Base-by-base conservation (phyloP, 495 filamentous ascomycete species). In the Tirmania nivea region DNA sequence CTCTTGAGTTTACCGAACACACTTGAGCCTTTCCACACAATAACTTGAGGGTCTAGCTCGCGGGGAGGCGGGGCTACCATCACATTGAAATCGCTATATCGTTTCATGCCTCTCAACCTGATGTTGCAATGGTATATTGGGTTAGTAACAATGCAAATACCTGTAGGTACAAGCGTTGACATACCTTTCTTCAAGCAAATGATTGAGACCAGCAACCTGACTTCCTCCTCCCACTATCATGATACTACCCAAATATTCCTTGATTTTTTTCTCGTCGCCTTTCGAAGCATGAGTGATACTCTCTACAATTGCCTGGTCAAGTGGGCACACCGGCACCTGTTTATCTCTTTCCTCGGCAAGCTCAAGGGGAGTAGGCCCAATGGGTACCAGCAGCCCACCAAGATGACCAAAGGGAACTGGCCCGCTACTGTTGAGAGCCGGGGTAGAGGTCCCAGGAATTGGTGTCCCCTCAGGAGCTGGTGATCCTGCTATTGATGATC, bases 11-110 rank as follows among this genome's bases (percentile, higher is more conserved):
- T 89, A n/a, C 84, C 87, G 72, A 95, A 97, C 31, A 97, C 84
- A 61, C 87, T 94, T 3, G 83, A 92, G 1, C 90, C 90, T 73
- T 97, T 97, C 90, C 90, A 97, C 8, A 83, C 81, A 34, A 96
- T 83, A 7, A 94, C 87, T 64, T 94, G 86, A 20, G 86, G 83
- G 65, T 96, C 90, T 63, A 97, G 76, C 60, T 97, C 90, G 56
- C 90, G 68, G 1, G 90, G 92, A 36, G 86, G 88, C 14, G 78
- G 75, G 35, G 84, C 86, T 50, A 96, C 86, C 59, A 96, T 73
- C 56, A 97, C 58, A 25, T 60, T 52, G 45, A 58, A 61, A 12
- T 64, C 61, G 49, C 60, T 61, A 10, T 50, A 56, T 7, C 53
- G 55, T 35, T 59, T 87, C 56, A 86, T 80, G 56, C 89, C 88